Conservation (phyloP, 164 flowering plant genomes). For the Vitis vinifera region DNA sequence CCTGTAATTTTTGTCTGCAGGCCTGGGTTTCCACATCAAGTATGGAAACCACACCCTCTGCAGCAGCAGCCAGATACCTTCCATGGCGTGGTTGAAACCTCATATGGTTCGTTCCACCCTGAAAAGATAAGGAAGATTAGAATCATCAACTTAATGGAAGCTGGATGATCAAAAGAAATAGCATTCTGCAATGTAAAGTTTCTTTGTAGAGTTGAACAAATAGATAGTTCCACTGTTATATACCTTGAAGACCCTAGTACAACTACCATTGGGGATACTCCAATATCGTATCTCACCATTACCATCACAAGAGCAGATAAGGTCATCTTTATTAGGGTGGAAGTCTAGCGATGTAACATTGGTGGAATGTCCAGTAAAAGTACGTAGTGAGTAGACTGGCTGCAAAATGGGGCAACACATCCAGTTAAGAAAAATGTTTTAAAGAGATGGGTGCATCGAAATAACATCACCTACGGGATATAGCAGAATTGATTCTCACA, state of each 20-base stretch:
- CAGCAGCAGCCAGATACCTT: conserved; percentile 70
- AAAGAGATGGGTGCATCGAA: conserved; percentile 3
- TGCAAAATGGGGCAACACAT: conserved; percentile 31
- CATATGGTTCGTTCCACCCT: conserved; percentile 66
- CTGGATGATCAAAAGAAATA: neutral
- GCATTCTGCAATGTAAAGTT: neutral
- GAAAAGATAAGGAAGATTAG: neutral
- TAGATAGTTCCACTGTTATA: neutral
- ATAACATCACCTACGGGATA: neutral
- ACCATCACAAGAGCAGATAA: conserved; percentile 75
- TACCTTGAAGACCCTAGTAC: conserved; percentile 67
- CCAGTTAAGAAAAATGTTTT: conserved; percentile 5
- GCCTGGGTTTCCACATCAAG: conserved; percentile 74
- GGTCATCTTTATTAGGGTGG: conserved; percentile 75
- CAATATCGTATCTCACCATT: conserved; percentile 77
- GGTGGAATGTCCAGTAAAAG: conserved; percentile 66
- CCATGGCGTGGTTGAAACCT: conserved; percentile 77
- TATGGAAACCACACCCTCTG: conserved; percentile 59
- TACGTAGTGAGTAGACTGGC: conserved; percentile 72
- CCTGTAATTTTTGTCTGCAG: conserved; percentile 60
- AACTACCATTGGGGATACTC: conserved; percentile 76
- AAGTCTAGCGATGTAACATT: conserved; percentile 75
- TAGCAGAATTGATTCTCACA: no score
- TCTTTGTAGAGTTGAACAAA: no score
- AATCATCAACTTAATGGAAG: neutral